These are phyloP conservation scores for Nitzschia sp. DNA, from an alignment of 108 stramenopile genomes.

Conservation along the genomic window DNA sequence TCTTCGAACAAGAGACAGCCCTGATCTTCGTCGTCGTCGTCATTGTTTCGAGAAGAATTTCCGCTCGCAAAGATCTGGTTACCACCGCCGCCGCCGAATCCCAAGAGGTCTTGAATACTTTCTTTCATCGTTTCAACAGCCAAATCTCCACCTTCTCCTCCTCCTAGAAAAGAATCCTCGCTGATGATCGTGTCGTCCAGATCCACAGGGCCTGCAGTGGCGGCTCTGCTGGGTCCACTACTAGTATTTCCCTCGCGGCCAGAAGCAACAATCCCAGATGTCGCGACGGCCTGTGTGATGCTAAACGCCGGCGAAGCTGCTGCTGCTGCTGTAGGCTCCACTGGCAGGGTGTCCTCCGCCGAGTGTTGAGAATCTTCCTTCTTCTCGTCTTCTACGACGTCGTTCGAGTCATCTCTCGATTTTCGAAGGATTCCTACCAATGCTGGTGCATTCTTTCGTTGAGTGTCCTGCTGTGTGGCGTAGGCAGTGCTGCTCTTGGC, in stretches of 20 bases:
- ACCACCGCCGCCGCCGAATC: not conserved
- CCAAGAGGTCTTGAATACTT: not conserved
- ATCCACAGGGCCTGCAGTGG: not conserved
- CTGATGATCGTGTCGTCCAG: not conserved
- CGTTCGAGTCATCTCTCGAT: too few species aligned
- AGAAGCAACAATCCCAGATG: not conserved
- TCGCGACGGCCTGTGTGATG: too few species aligned
- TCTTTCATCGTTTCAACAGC: not conserved
- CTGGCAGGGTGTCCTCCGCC: not conserved
- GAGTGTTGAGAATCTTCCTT: not conserved
- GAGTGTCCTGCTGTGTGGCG: too few species aligned
- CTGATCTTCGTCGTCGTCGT: conserved; percentile 13
- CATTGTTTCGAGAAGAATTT: not conserved
- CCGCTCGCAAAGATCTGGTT: not conserved
- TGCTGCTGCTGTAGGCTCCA: too few species aligned
- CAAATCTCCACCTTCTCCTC: not conserved
- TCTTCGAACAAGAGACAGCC: conserved; percentile 24
- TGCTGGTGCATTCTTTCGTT: too few species aligned
- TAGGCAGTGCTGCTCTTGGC: too few species aligned
- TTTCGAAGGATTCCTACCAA: too few species aligned
- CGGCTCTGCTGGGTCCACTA: not conserved
- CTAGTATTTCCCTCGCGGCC: not conserved
- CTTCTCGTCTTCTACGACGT: not conserved
- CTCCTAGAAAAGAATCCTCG: not conserved
- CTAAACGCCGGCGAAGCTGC: too few species aligned